Base-by-base conservation (phyloP, 2,329 filamentous ascomycete species). In the Eutypella sp. region DNA sequence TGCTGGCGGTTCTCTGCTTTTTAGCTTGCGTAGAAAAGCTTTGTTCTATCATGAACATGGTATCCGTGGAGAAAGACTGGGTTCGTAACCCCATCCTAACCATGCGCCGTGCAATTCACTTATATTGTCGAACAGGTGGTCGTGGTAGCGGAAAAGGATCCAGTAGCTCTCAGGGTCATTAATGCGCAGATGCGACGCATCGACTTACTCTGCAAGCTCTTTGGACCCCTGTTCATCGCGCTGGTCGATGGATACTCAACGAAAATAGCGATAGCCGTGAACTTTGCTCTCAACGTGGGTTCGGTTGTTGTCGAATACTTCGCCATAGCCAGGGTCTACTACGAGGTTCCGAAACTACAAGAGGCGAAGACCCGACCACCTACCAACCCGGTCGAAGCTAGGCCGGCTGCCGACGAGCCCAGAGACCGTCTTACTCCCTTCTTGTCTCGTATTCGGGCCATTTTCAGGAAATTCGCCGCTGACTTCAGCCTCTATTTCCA, bases 41-140 rank as follows among this genome's bases (percentile, higher is more conserved):
- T 8, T 73, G 71, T 38, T 73, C 81, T 1, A 72, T 83, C 5
- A 73, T 81, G 60, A 89, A 89, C 58, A 71, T 79, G 0, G 77
- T 89, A 1, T 72, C 85, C 0, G 74, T 90, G 0, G 86, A 89
- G 61, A 71, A 81, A 56, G 86, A 90, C 55, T 89, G 85, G 85
- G 74, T 80, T 52, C 16, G 57, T 46, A 4, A 15, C 18, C 9
- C 2, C 8, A 20, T n/a, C n/a, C n/a, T 15, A 19, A 4, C 38
- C 2, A 42, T 19, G 4, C 2, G 65, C 16, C 13, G 25, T 13
- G 25, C 25, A 7, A 15, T 11, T 33, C 29, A 11, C 70, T 51
- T 41, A 41, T 22, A n/a, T 29, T 27, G 18, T 20, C 11, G 2
- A 9, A 11, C 19, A 64, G 33, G 68, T 80, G 4, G 71, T 80